Base-by-base conservation (phyloP, 2,329 filamentous ascomycete species). In the Aspergillus sp. region DNA sequence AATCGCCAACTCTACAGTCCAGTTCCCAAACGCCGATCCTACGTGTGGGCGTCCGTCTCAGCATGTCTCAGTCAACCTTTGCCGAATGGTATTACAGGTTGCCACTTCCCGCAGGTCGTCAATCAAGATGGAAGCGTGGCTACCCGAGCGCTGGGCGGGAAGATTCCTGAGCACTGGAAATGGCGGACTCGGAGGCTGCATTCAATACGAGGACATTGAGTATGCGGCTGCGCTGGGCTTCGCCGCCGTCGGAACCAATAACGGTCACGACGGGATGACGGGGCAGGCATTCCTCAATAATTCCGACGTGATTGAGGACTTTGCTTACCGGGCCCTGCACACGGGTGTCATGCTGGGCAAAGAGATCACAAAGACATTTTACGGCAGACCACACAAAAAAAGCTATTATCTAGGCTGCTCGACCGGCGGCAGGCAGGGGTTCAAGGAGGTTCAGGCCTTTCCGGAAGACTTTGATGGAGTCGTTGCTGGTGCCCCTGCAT, bases 401-500 rank as follows among this genome's bases (percentile, higher is more conserved):
- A 48, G 59, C 13, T 64, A 64, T 31, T 64, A 59, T 22, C 9
- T 59, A 4, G 62, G 62, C 3, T 64, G 59, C 52, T 64, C 62
- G 11, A 22, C 59, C 1, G 55, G 59, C 6, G 59, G 55, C 1
- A 55, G 38, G 2, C 62, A 64, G 19, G 62, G 59, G 4, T 59
- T 64, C 7, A 17, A 53, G 19, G 54, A 55, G 13, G 62, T 55
- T 4, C 45, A 48, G 17, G 25, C 4, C 13, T 64, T 64, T 38
- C 62, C 62, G 0, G 22, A 34, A 9, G 59, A 57, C 22, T 64
- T 64, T 59, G 79, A 82, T 57, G 80, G 80, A n/a, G 77, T 82
- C 61, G 71, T 82, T 22, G 74, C 77, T 7, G 79, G 77, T 9
- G 74, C 80, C 47, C 78, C 72, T 22, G 78, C 77, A 31, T 61